These are phyloP conservation scores for Onygenales sp. DNA, from an alignment of 2,329 filamentous ascomycete species.

Conservation along the genomic window DNA sequence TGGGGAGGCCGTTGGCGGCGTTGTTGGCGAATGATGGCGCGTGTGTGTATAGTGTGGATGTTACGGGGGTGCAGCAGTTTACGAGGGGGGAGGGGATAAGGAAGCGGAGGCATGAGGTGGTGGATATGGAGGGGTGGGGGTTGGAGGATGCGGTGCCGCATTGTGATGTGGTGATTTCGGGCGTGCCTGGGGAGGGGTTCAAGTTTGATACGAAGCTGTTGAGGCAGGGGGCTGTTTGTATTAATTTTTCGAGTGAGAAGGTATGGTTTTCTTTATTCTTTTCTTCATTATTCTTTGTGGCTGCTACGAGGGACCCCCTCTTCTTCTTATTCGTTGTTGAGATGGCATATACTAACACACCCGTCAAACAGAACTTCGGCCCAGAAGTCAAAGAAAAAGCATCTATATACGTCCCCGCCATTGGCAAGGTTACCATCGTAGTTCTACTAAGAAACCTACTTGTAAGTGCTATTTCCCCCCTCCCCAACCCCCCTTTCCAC, in stretches of 20 bases:
- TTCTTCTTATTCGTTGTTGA: not conserved
- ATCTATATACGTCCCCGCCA: conserved; percentile 91
- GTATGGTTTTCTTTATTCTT: conserved; percentile 24
- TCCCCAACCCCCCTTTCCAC: not conserved
- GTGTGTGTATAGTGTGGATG: conserved; percentile 87
- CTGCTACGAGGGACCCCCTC: not conserved
- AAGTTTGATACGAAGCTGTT: conserved; percentile 80
- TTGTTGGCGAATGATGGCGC: conserved; percentile 93
- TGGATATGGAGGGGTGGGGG: conserved; percentile 69
- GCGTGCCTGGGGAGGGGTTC: conserved; percentile 78
- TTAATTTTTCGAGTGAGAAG: conserved; percentile 94
- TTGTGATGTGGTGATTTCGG: conserved; percentile 90
- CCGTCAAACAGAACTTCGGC: conserved; percentile 60
- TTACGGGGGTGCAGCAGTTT: conserved; percentile 86
- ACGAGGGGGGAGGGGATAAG: conserved; percentile 80
- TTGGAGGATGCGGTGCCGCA: conserved; percentile 73
- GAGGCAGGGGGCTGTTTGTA: conserved; percentile 88
- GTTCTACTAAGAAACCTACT: conserved; percentile 81
- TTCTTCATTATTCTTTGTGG: not conserved
- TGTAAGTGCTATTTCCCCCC: conserved; percentile 43
- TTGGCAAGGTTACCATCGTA: conserved; percentile 95
- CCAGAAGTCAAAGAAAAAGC: conserved; percentile 85
- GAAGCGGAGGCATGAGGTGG: conserved; percentile 75
- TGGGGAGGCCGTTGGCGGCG: conserved; percentile 83
- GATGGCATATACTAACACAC: conserved; percentile 2